phyloP scores from a whole-genome alignment of 2,329 filamentous ascomycete species.

The Didymella arachidicola region DNA sequence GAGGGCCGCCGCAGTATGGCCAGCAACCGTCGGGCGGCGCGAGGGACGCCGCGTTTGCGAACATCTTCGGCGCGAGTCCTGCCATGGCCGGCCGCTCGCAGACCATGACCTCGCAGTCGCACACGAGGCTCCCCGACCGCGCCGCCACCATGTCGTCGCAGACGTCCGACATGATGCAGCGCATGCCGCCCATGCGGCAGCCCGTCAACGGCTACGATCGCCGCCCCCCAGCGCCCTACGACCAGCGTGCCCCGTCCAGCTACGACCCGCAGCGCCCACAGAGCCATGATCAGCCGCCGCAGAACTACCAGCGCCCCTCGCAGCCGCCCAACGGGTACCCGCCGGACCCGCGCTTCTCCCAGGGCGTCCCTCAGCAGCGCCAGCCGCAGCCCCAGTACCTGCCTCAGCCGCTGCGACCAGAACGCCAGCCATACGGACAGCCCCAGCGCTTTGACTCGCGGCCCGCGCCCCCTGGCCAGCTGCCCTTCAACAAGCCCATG shows the following conservation, averaged over 20 bases:
- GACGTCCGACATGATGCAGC: slow-evolving; percentile 64
- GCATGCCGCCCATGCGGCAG: slow-evolving; percentile 68
- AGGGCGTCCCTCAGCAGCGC: slow-evolving; percentile 48
- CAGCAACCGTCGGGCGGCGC: slow-evolving; percentile 65
- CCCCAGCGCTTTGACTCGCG: slow-evolving; percentile 74
- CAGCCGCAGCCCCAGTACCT: slow-evolving; percentile 64
- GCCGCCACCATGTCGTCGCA: slow-evolving; percentile 71
- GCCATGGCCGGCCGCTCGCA: slow-evolving; percentile 80
- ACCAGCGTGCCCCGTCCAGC: slow-evolving; percentile 38
- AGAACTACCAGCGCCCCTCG: slow-evolving; percentile 38
- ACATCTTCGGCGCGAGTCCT: slow-evolving; percentile 92
- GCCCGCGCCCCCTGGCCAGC: slow-evolving; percentile 58
- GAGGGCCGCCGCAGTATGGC: slow-evolving; percentile 60
- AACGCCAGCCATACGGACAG: slow-evolving; percentile 74
- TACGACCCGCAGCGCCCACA: slow-evolving; percentile 42
- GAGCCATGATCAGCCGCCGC: slow-evolving; percentile 36
- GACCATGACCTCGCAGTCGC: slow-evolving; percentile 86
- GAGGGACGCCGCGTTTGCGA: slow-evolving; percentile 93
- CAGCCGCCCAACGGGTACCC: slow-evolving; percentile 51
- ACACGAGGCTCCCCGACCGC: slow-evolving; percentile 69
- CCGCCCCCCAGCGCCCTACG: slow-evolving; percentile 46
- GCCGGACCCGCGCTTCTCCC: slow-evolving; percentile 44
- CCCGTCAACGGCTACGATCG: slow-evolving; percentile 54
- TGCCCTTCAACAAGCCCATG: slow-evolving; percentile 62
- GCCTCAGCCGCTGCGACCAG: slow-evolving; percentile 67